Conservation (phyloP, 768 basidiomycete genomes). For the Suillus plorans region DNA sequence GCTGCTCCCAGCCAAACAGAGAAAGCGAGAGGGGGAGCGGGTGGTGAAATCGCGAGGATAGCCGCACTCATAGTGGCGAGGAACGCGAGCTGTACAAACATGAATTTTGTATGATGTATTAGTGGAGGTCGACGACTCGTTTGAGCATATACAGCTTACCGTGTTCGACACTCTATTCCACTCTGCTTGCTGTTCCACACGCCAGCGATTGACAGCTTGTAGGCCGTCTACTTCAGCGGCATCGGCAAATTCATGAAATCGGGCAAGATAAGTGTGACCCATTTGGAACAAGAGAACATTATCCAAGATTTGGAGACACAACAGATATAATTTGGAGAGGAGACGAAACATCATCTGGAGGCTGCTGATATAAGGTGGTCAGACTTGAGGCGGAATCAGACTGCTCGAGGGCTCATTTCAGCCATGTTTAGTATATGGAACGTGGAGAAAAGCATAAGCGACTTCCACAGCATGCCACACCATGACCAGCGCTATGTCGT, state of each 20-base stretch:
- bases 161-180: background rate
- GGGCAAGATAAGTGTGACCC: background rate
- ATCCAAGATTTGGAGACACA: conserved; percentile 1
- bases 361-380: background rate
- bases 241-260: background rate
- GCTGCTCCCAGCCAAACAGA: background rate
- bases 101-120: background rate
- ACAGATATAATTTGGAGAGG: background rate
- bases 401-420: background rate
- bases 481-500: background rate
- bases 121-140: background rate
- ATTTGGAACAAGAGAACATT: background rate
- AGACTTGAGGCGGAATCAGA: background rate
- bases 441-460: no score
- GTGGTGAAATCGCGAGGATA: conserved; percentile 1
- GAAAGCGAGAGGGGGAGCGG: background rate
- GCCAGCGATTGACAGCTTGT: background rate
- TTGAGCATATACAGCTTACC: background rate
- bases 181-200: background rate
- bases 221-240: background rate
- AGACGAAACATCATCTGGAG: background rate
- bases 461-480: background rate
- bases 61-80: background rate
- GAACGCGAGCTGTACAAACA: background rate
- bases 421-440: background rate